Percentiles rank a stretch among this genome's conserved stretches.
Conservation (phyloP, 2,329 filamentous ascomycete genomes). For the Hymenotorrendiella dingleyae region DNA sequence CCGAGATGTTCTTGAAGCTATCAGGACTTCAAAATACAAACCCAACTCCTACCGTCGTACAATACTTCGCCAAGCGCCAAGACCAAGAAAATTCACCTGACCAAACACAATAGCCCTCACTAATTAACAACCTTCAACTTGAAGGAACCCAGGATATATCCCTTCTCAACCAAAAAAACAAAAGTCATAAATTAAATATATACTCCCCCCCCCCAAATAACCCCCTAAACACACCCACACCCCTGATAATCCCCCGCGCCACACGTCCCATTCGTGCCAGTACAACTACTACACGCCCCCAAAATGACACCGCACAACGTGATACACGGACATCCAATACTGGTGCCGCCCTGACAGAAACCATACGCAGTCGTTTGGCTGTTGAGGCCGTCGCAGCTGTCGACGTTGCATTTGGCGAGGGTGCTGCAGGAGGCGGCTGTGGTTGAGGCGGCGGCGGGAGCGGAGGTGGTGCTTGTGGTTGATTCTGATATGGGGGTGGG, state of each 20-base stretch:
- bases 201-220: too few relatives aligned
- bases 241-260: neutral
- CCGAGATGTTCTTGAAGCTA: too few relatives aligned
- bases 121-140: too few relatives aligned
- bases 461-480: neutral
- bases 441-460: neutral
- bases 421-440: neutral
- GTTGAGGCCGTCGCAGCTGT: constrained; percentile 3
- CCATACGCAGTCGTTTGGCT: constrained; percentile 3
- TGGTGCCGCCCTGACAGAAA: neutral
- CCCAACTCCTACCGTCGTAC: too few relatives aligned
- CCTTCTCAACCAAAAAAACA: too few relatives aligned
- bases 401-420: constrained; percentile 1
- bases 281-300: constrained; percentile 5
- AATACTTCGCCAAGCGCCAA: too few relatives aligned
- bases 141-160: too few relatives aligned
- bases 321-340: constrained; percentile 4
- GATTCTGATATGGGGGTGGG: neutral
- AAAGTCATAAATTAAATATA: too few relatives aligned
- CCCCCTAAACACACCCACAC: constrained; percentile 5
- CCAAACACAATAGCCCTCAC: too few relatives aligned
- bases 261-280: constrained; percentile 4
- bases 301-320: constrained; percentile 4
- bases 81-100: too few relatives aligned
- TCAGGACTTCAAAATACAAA: too few relatives aligned